Base-by-base conservation (phyloP, 73 alveolate species). In the Paramecium octaurelia region DNA sequence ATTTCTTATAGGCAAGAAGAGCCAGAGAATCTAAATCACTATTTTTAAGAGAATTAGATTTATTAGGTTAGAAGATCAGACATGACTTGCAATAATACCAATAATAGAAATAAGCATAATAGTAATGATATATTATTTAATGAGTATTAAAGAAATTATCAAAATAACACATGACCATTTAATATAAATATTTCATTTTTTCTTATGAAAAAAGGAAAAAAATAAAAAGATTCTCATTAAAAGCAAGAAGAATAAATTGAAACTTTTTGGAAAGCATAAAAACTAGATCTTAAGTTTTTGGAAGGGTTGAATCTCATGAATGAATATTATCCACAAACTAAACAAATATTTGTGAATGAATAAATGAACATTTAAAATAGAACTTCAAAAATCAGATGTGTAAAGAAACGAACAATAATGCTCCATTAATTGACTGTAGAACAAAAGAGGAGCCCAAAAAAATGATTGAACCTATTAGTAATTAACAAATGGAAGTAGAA, bases 1-100 rank as follows among this genome's bases (percentile, higher is more conserved):
- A 89, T 54, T 89, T 89, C 83, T 27, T 89, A 18, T 40, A 89
- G 40, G 94, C 94, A 1, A 89, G 94, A 89, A 77, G 94, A 70
- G 94, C 94, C 6, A 89, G 91, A 54, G 94, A 89, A 70, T 77
- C 92, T 27, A 70, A 89, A 46, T 31, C 38, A 23, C 60, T 58
- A 42, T 89, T 89, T 60, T 43, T 89, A 34, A 89, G 75, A 44
- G 94, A 89, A 89, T 40, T 89, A 42, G 88, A 89, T 71, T 58
- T 89, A 34, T 50, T 89, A 34, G 94, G 90, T 0, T 83, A 89
- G 44, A 89, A 89, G 91, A 43, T 89, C 21, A 88, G 92, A 70
- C 48, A 89, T 50, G 94, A 89, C 46, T 64, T 64, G 84, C 50
- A 64, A 27, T 27, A 64, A 64, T 64, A 64, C 27, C 42, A 64